phyloP scores from a whole-genome alignment of 176 grass and related monocot species.

The Oryza glaberrima region DNA sequence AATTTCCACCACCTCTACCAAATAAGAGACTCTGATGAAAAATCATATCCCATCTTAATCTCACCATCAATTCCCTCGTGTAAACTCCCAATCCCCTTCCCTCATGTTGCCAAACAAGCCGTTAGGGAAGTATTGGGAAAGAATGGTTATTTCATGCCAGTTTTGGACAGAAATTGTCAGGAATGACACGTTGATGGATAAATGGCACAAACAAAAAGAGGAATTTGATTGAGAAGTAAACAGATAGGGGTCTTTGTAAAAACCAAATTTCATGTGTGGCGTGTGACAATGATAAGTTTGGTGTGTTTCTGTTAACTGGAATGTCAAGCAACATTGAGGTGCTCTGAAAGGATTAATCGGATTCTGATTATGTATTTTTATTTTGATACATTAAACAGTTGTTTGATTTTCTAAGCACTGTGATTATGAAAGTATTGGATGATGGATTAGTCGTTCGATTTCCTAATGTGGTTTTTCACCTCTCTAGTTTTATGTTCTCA shows the following conservation, averaged over 20 bases:
- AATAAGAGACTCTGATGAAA: too few relatives aligned
- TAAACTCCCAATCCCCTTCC: too few relatives aligned
- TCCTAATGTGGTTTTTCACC: neutral
- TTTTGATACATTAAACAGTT: neutral
- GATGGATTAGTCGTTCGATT: slow-evolving; percentile 10
- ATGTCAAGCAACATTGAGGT: slow-evolving; percentile 19
- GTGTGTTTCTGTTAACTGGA: neutral
- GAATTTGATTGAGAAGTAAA: neutral
- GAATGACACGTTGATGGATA: neutral
- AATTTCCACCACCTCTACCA: too few relatives aligned
- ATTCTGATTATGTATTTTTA: neutral
- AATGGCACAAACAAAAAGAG: neutral
- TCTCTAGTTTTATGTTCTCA: slow-evolving; percentile 33
- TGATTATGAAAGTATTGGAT: neutral
- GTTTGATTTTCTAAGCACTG: neutral
- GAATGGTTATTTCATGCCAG: too few relatives aligned
- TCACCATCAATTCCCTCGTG: too few relatives aligned
- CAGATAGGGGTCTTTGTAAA: neutral
- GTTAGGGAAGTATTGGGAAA: too few relatives aligned
- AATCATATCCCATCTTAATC: too few relatives aligned
- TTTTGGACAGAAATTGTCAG: neutral
- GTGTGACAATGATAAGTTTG: neutral
- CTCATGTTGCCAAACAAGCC: too few relatives aligned
- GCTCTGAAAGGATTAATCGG: neutral
- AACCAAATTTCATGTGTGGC: neutral